These are phyloP conservation scores for Microbotryum violaceum DNA, from an alignment of 1,284 basidiomycete genomes.

Conservation along the genomic window DNA sequence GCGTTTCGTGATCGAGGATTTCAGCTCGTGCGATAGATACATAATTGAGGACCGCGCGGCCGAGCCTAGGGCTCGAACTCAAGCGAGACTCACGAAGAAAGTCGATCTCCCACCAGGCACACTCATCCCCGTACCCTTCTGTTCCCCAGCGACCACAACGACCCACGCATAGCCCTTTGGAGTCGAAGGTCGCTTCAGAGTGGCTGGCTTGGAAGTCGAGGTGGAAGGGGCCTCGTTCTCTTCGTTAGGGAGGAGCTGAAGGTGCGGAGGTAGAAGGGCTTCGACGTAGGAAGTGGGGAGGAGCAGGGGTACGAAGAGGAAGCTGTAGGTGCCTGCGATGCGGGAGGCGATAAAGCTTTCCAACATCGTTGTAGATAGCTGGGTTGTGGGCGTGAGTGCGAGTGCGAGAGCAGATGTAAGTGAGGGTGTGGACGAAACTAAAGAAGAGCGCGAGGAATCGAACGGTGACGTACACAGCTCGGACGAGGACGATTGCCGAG, in stretches of 20 bases:
- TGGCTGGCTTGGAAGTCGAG: too few relatives aligned
- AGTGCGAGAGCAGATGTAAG: too few relatives aligned
- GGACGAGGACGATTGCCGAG: too few relatives aligned
- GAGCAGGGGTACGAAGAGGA: conserved; percentile 8
- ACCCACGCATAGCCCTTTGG: conserved; percentile 10
- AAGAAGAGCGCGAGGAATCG: too few relatives aligned
- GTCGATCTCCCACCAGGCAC: conserved; percentile 9
- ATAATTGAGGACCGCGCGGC: background rate
- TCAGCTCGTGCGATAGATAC: background rate
- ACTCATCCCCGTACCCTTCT: conserved; percentile 14
- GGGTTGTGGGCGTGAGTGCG: too few relatives aligned
- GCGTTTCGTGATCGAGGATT: too few relatives aligned
- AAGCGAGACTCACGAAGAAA: conserved; percentile 4
- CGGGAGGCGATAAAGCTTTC: conserved; percentile 5
- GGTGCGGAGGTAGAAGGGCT: conserved; percentile 12
- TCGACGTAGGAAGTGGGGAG: conserved; percentile 13
- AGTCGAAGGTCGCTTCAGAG: background rate
- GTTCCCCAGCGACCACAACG: conserved; percentile 13
- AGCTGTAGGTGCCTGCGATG: conserved; percentile 17
- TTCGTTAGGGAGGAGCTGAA: conserved; percentile 4
- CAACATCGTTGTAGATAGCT: background rate
- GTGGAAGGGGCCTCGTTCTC: background rate
- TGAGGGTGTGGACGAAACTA: too few relatives aligned
- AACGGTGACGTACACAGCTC: too few relatives aligned
- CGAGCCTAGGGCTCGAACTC: background rate